Evolutionary conservation across 208 protist genomes (phyloP), one percentile per base, ranked within the genome.

Genomic region (Leishmania mexicana): DNA sequence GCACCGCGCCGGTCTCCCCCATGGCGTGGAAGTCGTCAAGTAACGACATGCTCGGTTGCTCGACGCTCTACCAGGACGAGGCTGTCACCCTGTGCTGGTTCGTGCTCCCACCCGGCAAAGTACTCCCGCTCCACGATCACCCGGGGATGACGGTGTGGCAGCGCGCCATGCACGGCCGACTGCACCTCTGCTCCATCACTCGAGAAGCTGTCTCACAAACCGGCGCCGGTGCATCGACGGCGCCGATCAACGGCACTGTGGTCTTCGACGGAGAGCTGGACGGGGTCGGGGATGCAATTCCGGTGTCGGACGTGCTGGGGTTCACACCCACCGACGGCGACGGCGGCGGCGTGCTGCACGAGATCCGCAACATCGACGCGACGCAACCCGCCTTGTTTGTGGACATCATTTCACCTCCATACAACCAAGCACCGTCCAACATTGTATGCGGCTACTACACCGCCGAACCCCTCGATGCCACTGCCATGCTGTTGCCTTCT

Each of bases 111-210:
- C 93, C 93, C 0, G 84, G 87, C 6, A 51, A 79, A 4, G 79
- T 78, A 35, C 83, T 96, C 58, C 88, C 91, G 6, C 84, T 96
- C 58, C 92, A 96, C 75, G 92, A 96, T 75, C 92, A 96, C 81
- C 89, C 85, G n/a, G 84, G 79, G 40, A 96, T 96, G 93, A 71
- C 45, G 11, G 93, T 94, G 75, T 90, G 86, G 89, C 91, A 94
- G 80, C 91, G 93, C 28, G 86, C 92, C 0, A 83, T 94, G 76
- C 89, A 88, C 80, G 91, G 93, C 21, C 78, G 79, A 2, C 68
- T 96, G 58, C 84, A 87, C 51, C 75, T 96, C 38, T 90, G 81
- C n/a, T 81, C 92, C 65, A 87, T 90, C 73, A 57, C 51, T n/a
- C 8, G 4, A 45, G 73, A 17, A 4, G 47, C 62, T 2, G 11